These are phyloP conservation scores for Brassica juncea DNA, from an alignment of 345 rosid genomes.

Conservation along the genomic window DNA sequence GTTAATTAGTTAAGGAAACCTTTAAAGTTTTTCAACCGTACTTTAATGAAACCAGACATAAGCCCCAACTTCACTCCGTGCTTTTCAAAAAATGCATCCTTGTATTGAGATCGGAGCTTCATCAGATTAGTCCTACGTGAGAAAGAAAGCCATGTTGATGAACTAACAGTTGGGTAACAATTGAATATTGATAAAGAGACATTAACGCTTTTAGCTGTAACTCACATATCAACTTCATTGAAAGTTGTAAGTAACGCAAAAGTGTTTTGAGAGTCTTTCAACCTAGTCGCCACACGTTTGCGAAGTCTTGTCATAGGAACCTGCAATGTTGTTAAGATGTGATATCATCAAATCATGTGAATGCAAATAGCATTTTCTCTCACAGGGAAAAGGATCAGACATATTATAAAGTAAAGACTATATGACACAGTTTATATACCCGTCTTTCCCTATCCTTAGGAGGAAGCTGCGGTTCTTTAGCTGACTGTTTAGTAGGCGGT, in stretches of 20 bases:
- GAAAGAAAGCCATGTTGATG: neutral
- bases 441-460: constrained; percentile 99
- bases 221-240: constrained; percentile 98
- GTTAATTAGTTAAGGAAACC: neutral
- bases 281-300: constrained; percentile 86
- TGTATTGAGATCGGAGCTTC: constrained; percentile 96
- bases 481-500: constrained; percentile 65
- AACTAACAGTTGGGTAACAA: neutral
- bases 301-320: constrained; percentile 99
- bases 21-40: constrained; percentile 23
- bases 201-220: neutral
- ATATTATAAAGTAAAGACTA: neutral
- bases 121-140: constrained; percentile 85
- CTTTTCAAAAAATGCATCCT: constrained; percentile 92
- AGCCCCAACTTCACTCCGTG: constrained; percentile 98
- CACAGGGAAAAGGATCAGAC: constrained; percentile 11
- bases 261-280: constrained; percentile 98
- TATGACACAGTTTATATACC: constrained; percentile 46
- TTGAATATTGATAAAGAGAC: constrained; percentile 4
- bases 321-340: constrained; percentile 45
- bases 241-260: constrained; percentile 95
- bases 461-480: constrained; percentile 93
- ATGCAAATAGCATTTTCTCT: neutral
- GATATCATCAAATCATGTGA: constrained; percentile 25
- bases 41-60: constrained; percentile 98